phyloP scores from a whole-genome alignment of 495 filamentous ascomycete species.

The Talaromyces thailandensis region DNA sequence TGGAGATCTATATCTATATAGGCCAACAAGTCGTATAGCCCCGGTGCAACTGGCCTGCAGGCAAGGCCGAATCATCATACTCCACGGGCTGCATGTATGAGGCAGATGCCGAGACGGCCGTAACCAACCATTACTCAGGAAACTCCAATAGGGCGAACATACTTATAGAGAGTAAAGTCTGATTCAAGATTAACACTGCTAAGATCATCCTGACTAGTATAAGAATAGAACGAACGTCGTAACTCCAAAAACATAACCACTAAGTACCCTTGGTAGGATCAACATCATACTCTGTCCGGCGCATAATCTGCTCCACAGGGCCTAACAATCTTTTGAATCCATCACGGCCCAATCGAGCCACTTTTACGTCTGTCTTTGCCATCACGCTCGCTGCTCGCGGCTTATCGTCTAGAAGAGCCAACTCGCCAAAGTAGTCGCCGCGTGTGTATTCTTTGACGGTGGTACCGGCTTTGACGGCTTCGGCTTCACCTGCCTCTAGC shows the following conservation, averaged over 20 bases:
- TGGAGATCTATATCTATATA: no score
- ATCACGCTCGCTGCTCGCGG: slow-evolving; percentile 89
- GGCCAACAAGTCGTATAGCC: background rate
- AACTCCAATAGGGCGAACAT: background rate
- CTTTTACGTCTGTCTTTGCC: slow-evolving; percentile 71
- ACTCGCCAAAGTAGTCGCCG: slow-evolving; percentile 94
- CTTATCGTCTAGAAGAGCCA: slow-evolving; percentile 86
- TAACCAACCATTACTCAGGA: no score
- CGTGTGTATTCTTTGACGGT: slow-evolving; percentile 74
- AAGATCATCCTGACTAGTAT: background rate
- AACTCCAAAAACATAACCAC: background rate
- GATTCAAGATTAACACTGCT: background rate
- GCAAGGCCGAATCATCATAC: background rate
- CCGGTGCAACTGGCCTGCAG: background rate
- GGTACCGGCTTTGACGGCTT: slow-evolving; percentile 64
- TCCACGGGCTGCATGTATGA: background rate
- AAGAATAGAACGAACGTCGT: background rate
- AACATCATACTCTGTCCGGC: slow-evolving; percentile 57
- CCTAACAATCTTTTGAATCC: slow-evolving; percentile 91
- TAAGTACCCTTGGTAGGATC: background rate
- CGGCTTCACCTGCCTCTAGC: slow-evolving; percentile 80
- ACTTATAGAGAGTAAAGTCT: background rate
- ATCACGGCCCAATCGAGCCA: slow-evolving; percentile 86
- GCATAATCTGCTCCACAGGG: slow-evolving; percentile 90
- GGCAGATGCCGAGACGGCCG: background rate